Evolutionary conservation across 352 stramenopile genomes (phyloP), one percentile per base, ranked within the genome.

Genomic region (Pythium sukuiense): DNA sequence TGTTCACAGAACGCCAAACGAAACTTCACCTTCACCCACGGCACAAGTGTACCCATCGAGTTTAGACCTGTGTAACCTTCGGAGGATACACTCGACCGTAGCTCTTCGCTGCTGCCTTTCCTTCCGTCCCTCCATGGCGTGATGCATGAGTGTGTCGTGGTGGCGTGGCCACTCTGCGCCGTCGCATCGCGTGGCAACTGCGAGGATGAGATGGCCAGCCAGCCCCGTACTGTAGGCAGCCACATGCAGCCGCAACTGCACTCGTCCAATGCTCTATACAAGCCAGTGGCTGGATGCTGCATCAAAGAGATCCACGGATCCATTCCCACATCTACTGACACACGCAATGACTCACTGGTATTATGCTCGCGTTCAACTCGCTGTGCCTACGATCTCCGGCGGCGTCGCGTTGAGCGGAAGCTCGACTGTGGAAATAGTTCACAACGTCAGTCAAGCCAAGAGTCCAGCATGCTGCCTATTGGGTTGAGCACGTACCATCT

Each of bases 401-500:
- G 64, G 12, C 64, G 64, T 55, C 65, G 59, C 1, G 58, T 43
- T 3, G 65, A 45, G 48, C 65, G 65, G 20, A 71, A 71, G 37
- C 58, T 71, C 5, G 65, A 39, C 65, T 71, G 39, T 20, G 24
- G 32, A 33, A n/a, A 20, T 41, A 41, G 11, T 2, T 3, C 41
- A 49, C 41, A 24, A 7, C n/a, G 41, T 55, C 26, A 56, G 33
- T 49, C 9, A 48, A 8, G 8, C 32, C 7, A 16, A 41, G 35
- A 41, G 35, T 9, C 35, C 9, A 16, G 35, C 35, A 41, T 8
- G 32, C 1, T 37, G 32, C 32, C 32, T 37, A 37, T 37, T 37
- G 41, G 41, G 18, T 9, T 27, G 7, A 13, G 52, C 11, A 69
- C 68, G 53, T 60, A 74, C 68, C 68, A 74, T 65, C 27, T 71